Base-by-base conservation (phyloP, 1,284 basidiomycete species). In the Cutaneotrichosporon cavernicola region DNA sequence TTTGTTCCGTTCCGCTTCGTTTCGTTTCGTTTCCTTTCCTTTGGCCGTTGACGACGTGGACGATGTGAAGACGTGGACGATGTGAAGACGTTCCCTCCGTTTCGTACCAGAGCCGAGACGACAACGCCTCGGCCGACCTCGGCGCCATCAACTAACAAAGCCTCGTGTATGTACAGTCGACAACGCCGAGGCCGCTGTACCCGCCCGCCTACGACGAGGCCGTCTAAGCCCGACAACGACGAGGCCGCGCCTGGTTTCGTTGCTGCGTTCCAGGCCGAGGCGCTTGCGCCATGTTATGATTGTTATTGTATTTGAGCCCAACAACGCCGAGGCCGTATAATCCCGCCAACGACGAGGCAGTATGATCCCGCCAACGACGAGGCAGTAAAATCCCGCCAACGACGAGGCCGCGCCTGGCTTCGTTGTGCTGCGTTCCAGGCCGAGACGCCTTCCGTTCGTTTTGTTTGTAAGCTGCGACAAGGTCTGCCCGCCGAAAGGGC, bases 61-160 rank as follows among this genome's bases (percentile, higher is more conserved):
- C 13, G 40, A 16, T 43, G 26, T 26, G 26, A 26, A 26, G 26
- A 26, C 26, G n/a, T n/a, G 26, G 26, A 26, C 26, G 26, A 26
- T 26, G 26, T 26, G 26, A 26, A 26, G 1, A 26, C 26, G 3
- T 26, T 26, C 26, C 26, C 26, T n/a, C n/a, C n/a, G n/a, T n/a
- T n/a, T n/a, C n/a, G n/a, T n/a, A n/a, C n/a, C 26, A 30, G 26
- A 11, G 26, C 30, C 50, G 30, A 52, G 50, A 18, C 49, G 49
- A 18, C 49, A 50, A 50, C 49, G 49, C 49, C 49, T 50, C 49
- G 49, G 49, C 49, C 49, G 49, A 47, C n/a, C 43, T 47, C 49
- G 22, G 49, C 22, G 6, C 21, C 22, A 8, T 50, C 26, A 50
- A 50, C 49, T 26, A 30, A 18, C 26, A 18, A 18, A 31, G 50